Evolutionary conservation across 108 stramenopile genomes (phyloP).

Genomic region (Bacterosira constricta): DNA sequence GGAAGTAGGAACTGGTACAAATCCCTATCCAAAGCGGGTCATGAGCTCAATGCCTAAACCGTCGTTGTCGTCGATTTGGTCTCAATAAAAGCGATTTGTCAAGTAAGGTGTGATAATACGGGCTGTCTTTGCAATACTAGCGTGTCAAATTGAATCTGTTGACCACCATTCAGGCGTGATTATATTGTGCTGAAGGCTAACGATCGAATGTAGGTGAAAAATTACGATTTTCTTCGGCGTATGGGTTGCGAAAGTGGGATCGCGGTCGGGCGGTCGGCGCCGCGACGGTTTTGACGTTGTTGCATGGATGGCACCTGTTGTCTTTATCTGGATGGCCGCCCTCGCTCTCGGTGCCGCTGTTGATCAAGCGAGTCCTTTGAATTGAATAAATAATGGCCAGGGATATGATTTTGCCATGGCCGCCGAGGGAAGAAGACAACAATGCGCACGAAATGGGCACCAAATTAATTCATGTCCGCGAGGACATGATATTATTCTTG

Average conservation of each 20-base stretch:
- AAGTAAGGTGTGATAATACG: no score
- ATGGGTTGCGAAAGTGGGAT: not conserved
- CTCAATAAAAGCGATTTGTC: no score
- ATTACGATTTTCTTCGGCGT: not conserved
- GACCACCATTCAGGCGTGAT: no score
- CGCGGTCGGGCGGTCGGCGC: not conserved
- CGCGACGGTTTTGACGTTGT: not conserved
- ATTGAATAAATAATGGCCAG: not conserved
- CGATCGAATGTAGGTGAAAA: conserved; percentile 1
- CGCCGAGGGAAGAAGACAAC: not conserved
- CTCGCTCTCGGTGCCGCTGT: not conserved
- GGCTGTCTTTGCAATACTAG: no score
- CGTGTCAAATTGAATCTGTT: not conserved
- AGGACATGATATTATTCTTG: no score
- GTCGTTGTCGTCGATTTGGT: not conserved
- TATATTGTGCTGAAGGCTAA: not conserved
- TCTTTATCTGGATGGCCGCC: not conserved
- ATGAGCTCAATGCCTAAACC: not conserved
- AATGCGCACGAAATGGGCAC: not conserved
- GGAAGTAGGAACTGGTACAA: no score
- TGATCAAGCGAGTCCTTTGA: no score
- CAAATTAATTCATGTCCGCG: not conserved
- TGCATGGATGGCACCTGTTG: not conserved
- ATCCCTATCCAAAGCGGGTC: no score
- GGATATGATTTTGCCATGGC: not conserved